phyloP scores from a whole-genome alignment of 331 rosid species.

The Rosa hybrid region DNA sequence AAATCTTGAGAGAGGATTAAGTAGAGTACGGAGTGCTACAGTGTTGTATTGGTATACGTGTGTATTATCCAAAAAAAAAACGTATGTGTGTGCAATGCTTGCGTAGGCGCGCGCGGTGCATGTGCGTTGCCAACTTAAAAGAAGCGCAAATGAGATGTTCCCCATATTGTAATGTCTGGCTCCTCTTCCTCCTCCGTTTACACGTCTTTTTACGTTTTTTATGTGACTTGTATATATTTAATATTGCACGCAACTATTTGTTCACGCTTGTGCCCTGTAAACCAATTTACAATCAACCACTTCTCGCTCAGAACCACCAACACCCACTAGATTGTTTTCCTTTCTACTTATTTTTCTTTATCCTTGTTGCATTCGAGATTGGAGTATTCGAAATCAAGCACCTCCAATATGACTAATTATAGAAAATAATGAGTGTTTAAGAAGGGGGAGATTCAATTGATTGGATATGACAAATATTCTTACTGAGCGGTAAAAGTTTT shows the following conservation, averaged over 20 bases:
- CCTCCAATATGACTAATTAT: too few relatives aligned
- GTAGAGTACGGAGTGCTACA: background rate
- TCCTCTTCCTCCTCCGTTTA: background rate
- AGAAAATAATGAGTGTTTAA: too few relatives aligned
- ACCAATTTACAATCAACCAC: background rate
- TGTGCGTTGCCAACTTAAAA: slow-evolving; percentile 28
- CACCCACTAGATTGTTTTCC: background rate
- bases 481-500: background rate
- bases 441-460: too few relatives aligned
- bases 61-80: background rate
- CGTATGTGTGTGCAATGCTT: background rate
- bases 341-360: background rate
- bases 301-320: background rate
- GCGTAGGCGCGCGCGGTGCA: slow-evolving; percentile 8
- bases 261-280: slow-evolving; percentile 16
- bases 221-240: background rate
- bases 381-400: background rate
- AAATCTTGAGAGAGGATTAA: too few relatives aligned
- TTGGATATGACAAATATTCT: too few relatives aligned
- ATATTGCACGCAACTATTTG: background rate
- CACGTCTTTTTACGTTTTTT: background rate
- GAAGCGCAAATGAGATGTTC: slow-evolving; percentile 11
- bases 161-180: slow-evolving; percentile 3
- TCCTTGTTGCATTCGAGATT: background rate
- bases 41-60: background rate